Evolutionary conservation across 176 grass and related monocot genomes (phyloP).

Genomic region (Paspalum notatum): DNA sequence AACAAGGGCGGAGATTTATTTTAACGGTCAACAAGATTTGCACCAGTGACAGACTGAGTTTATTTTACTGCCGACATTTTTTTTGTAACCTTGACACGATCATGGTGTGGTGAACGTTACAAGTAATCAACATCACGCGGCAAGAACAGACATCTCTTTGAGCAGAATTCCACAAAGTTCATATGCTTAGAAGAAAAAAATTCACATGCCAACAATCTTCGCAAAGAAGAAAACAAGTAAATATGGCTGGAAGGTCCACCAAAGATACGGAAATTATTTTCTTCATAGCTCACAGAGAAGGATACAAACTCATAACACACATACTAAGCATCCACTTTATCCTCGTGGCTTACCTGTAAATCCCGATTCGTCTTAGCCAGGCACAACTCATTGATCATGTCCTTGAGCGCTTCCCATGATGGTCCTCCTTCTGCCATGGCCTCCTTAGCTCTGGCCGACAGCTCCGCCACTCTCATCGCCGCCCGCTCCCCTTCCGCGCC

Average conservation of each 20-base stretch:
- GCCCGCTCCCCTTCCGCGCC: constrained; percentile 31
- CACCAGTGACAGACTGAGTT: too few relatives aligned
- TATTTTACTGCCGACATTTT: too few relatives aligned
- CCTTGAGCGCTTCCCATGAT: constrained; percentile 43
- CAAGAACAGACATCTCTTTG: too few relatives aligned
- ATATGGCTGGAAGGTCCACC: too few relatives aligned
- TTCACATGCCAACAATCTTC: too few relatives aligned
- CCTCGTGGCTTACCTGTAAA: neutral
- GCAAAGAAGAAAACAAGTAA: too few relatives aligned
- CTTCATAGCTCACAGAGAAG: neutral
- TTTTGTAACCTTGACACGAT: too few relatives aligned
- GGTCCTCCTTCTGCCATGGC: constrained; percentile 44
- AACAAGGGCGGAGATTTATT: too few relatives aligned
- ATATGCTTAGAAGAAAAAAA: neutral
- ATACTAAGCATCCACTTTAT: neutral
- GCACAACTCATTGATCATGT: constrained; percentile 54
- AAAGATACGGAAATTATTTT: neutral
- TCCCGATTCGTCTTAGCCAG: neutral
- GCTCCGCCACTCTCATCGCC: neutral
- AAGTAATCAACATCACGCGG: too few relatives aligned
- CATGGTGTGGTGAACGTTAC: too few relatives aligned
- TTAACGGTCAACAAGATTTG: too few relatives aligned
- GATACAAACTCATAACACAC: neutral
- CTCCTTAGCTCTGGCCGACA: constrained; percentile 7
- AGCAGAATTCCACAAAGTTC: too few relatives aligned